These are phyloP conservation scores for Lepraria neglecta DNA, from an alignment of 495 filamentous ascomycete genomes.

Conservation along the genomic window DNA sequence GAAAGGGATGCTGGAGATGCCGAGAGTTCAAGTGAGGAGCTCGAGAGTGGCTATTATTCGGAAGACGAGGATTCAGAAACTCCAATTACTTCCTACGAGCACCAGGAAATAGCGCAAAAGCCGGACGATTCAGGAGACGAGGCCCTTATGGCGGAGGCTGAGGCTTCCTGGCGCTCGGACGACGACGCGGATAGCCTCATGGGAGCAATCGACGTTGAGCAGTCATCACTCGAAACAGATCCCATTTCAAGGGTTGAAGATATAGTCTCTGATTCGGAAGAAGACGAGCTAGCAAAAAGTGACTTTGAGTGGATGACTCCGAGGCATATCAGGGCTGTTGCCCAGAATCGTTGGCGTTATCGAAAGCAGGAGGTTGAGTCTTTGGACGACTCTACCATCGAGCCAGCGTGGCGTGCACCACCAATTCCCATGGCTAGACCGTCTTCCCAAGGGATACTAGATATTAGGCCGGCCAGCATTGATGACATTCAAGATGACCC, in stretches of 20 bases:
- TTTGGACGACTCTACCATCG: conserved; percentile 12
- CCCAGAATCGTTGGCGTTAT: background rate
- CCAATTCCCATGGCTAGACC: background rate
- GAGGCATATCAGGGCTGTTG: background rate
- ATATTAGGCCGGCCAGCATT: background rate
- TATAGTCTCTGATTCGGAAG: conserved; percentile 6
- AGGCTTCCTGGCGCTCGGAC: conserved; percentile 6
- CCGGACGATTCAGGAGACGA: background rate
- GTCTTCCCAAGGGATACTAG: background rate
- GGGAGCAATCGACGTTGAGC: conserved; percentile 4
- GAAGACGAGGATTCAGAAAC: conserved; percentile 2
- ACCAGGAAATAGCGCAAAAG: background rate
- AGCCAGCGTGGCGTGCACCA: conserved; percentile 19
- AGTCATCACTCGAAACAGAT: background rate
- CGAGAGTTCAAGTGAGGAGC: conserved; percentile 1
- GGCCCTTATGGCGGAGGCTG: background rate
- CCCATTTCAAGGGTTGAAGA: background rate
- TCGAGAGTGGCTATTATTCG: conserved; percentile 1
- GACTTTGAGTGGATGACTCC: conserved; percentile 11
- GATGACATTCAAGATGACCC: background rate
- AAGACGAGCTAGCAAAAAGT: conserved; percentile 17
- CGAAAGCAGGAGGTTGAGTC: background rate
- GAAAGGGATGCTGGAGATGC: conserved; percentile 43
- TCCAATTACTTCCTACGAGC: background rate
- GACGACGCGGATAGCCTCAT: conserved; percentile 17